Conservation (phyloP, 2,329 filamentous ascomycete species). For the Colletotrichum echinochloae region DNA sequence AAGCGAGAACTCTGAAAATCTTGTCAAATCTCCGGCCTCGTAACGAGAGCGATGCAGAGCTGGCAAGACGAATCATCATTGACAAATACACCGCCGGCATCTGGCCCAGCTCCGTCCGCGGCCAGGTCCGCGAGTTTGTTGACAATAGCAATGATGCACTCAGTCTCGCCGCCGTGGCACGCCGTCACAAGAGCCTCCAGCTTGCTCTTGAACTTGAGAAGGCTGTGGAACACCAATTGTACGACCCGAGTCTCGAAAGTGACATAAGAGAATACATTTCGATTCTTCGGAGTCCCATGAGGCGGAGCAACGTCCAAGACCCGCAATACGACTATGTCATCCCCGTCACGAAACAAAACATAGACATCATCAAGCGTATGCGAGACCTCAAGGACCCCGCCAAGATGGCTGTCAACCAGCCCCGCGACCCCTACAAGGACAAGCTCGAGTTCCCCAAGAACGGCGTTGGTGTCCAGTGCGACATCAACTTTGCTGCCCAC, state of each 20-base stretch:
- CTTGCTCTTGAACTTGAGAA: conserved; percentile 67
- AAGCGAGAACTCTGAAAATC: conserved; percentile 43
- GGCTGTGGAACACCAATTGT: conserved; percentile 62
- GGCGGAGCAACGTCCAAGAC: conserved; percentile 41
- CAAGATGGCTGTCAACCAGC: conserved; percentile 62
- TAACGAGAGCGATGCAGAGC: conserved; percentile 29
- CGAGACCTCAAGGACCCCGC: conserved; percentile 61
- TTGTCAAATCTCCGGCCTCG: conserved; percentile 45
- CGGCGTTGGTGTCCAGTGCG: conserved; percentile 85
- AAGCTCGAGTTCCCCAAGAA: conserved; percentile 81
- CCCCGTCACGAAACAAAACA: conserved; percentile 51
- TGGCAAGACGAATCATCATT: conserved; percentile 46
- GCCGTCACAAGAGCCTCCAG: conserved; percentile 66
- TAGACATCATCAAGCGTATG: conserved; percentile 56
- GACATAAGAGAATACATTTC: conserved; percentile 63
- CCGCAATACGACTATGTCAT: conserved; percentile 50
- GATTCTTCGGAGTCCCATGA: conserved; percentile 58
- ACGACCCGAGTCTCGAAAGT: conserved; percentile 50
- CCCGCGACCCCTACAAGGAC: conserved; percentile 66
- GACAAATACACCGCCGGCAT: conserved; percentile 67
- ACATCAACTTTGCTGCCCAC: conserved; percentile 91
- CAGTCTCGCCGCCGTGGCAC: conserved; percentile 57
- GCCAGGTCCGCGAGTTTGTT: conserved; percentile 33
- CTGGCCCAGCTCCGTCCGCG: conserved; percentile 57
- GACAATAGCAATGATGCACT: conserved; percentile 39